phyloP scores from a whole-genome alignment of 1,284 basidiomycete species.

The Salmacisia buchloeana region DNA sequence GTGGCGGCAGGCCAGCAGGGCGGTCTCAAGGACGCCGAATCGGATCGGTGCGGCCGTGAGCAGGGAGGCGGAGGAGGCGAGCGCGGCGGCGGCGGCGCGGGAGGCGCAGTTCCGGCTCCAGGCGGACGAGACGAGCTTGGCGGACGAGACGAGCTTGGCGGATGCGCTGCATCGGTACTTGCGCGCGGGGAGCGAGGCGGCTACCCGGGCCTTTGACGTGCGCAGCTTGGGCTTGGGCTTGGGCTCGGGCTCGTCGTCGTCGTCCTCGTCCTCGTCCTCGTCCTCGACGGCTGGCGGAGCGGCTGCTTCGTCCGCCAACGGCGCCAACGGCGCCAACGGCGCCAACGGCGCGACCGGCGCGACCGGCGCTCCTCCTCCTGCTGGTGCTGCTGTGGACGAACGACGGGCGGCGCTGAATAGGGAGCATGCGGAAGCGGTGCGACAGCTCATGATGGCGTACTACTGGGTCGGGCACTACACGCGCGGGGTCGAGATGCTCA shows the following conservation, averaged over 20 bases:
- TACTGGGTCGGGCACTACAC: constrained; percentile 24
- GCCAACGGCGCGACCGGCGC: not conserved
- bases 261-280: too few relatives aligned
- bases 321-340: not conserved
- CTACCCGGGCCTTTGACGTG: not conserved
- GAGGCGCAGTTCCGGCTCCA: not conserved
- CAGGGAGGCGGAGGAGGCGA: not conserved
- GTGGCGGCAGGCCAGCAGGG: not conserved
- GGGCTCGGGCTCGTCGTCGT: too few relatives aligned
- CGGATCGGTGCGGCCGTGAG: not conserved
- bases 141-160: not conserved
- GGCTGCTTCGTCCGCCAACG: not conserved
- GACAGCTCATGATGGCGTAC: constrained; percentile 18
- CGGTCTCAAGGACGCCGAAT: constrained; percentile 1
- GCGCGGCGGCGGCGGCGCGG: not conserved
- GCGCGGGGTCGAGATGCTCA: not conserved
- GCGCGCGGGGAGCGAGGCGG: not conserved
- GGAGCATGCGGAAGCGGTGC: constrained; percentile 8
- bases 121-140: not conserved
- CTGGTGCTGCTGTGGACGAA: not conserved
- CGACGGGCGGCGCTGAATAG: not conserved
- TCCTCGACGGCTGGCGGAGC: not conserved
- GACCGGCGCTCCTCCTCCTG: not conserved
- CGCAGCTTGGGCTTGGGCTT: too few relatives aligned
- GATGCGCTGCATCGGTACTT: not conserved